Base-by-base conservation (phyloP, 202 grass and related monocot genomes). In the Digitaria exilis region DNA sequence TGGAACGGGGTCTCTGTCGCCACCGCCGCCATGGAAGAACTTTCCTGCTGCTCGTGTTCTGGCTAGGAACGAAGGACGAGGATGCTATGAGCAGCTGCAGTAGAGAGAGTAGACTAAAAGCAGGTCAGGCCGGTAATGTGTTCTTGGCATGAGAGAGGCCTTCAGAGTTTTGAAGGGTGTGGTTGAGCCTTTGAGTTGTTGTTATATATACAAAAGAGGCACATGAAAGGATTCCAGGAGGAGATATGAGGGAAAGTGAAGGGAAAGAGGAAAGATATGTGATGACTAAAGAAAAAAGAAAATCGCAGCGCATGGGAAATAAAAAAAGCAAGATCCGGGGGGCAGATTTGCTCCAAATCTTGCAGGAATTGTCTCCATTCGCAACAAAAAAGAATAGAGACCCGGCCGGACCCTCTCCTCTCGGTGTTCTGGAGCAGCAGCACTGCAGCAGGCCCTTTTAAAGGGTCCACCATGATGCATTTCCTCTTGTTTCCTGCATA, bases 281-380 rank as follows among this genome's bases (percentile, higher is more conserved):
- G 80, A 58, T 84, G 82, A 61, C 71, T 54, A 51, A 39, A 39
- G 37, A 39, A 39, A 39, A 39, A 39, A 86, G 87, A 87, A 92
- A 95, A 90, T 91, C 88, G 34, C 50, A 54, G 39, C 79, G 30
- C 62, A 35, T 87, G 89, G 84, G 93, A 39, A 39, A 93, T 93
- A 96, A 96, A 39, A 39, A 93, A 96, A 96, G 91, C 89, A 86
- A 89, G 91, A 93, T 97, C 88, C 87, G 65, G 81, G 65, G 65
- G 65, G 80, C 74, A 72, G 94, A 97, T 97, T 89, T 97, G 19
- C 43, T 75, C 81, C 91, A 89, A 84, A 97, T 93, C 91, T 91
- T 89, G 88, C 59, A 87, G 49, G 78, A 93, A 91, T 97, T 95
- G 76, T 87, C 85, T 58, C 87, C 78, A 78, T 58, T 84, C 78